Evolutionary conservation across 192 early-diverging fungal genomes (phyloP), one percentile per base, ranked within the genome.

Genomic region (Coemansia sp.): DNA sequence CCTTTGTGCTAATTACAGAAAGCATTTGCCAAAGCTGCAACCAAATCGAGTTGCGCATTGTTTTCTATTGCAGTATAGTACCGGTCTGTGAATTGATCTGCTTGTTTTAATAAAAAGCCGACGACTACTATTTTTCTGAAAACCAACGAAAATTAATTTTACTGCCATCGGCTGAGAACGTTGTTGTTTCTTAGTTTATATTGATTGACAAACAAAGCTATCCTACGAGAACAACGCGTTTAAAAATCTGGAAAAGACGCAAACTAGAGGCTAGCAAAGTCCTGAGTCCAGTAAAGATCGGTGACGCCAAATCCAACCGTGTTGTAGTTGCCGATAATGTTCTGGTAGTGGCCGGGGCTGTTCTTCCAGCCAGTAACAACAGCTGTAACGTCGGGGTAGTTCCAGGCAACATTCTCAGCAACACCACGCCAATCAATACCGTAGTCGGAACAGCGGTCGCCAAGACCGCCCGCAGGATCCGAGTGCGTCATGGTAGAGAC

Each of bases 261-360:
- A 53, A n/a, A 2, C 46, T 62, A 69, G 23, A 69, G 5, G 0
- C 15, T 54, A 11, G 76, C 76, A 69, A 73, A 78, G 51, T 78
- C 64, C 63, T 78, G 76, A 0, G 76, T 78, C 70, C 70, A 72
- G 57, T 73, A 78, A 1, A 44, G 48, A 47, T 70, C 47, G 11
- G 37, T 66, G 31, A 61, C 50, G 21, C 66, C 76, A 78, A 78
- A 73, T 19, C 76, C 76, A 11, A 68, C 65, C 2, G 53, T 5
- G 37, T 68, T 69, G 57, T 69, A 78, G 62, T 78, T 40, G 44
- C 76, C 76, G 20, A 78, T 21, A 59, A 78, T 78, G 37, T 78
- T 78, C 1, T 34, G 48, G 19, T 60, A 64, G 46, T 78, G 76
- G 4, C 71, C 76, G 8, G 61, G 66, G 37, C 67, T 69, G 8